Conservation (phyloP, 352 stramenopile species). For the Pythium angustatum region DNA sequence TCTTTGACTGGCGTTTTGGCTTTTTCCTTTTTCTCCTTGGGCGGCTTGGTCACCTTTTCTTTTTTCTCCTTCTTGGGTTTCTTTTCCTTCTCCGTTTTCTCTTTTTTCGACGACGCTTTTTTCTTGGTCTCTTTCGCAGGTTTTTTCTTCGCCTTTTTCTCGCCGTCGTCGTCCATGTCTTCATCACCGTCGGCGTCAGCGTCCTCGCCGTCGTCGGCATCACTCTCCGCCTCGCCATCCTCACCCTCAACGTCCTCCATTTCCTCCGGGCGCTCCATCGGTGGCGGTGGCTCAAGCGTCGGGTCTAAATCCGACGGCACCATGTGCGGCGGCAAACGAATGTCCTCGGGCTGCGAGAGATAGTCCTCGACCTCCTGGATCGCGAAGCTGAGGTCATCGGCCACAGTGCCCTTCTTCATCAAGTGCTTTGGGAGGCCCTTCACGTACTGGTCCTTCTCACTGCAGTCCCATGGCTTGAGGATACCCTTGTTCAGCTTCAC, state of each 20-base stretch:
- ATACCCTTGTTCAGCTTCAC: constrained; percentile 68
- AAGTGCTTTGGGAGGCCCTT: constrained; percentile 71
- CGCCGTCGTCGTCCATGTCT: constrained; percentile 24
- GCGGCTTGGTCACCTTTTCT: constrained; percentile 29
- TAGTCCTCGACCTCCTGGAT: constrained; percentile 81
- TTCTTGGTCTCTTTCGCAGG: constrained; percentile 20
- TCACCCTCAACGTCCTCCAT: constrained; percentile 38
- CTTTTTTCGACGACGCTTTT: constrained; percentile 22
- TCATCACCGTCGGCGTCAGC: constrained; percentile 35
- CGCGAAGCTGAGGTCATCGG: constrained; percentile 49
- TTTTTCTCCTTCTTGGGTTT: constrained; percentile 42
- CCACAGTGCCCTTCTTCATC: constrained; percentile 60
- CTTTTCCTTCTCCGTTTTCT: constrained; percentile 41
- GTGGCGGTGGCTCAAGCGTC: constrained; percentile 62
- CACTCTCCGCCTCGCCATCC: constrained; percentile 32
- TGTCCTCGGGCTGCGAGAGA: constrained; percentile 71
- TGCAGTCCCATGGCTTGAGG: constrained; percentile 71
- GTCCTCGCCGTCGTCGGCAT: constrained; percentile 35
- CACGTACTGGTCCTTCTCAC: constrained; percentile 62
- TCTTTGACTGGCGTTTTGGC: constrained; percentile 44
- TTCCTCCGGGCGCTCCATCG: constrained; percentile 27
- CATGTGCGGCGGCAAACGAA: constrained; percentile 71
- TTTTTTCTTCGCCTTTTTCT: constrained; percentile 11
- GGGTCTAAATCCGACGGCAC: constrained; percentile 84
- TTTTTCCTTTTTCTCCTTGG: constrained; percentile 30